A percentile compares a stretch with the other conserved stretches of the same genome.
Evolutionary conservation across 768 basidiomycete species (phyloP).

Genomic region (Mycena sanguinolenta): DNA sequence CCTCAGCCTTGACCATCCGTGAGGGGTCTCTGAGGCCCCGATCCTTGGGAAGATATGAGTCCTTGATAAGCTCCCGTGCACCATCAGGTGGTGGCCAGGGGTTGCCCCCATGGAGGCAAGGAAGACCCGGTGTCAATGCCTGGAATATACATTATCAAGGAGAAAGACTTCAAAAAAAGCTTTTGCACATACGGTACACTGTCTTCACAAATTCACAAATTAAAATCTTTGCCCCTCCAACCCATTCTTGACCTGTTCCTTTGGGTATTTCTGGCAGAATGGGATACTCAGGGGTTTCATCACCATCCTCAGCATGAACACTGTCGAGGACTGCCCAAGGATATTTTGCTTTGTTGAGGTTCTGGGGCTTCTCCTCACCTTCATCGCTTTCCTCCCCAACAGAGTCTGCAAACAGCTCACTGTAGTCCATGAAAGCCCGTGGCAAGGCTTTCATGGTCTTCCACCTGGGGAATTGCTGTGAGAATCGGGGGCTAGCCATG

Average conservation of each 20-base stretch:
- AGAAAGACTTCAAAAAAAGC: not conserved
- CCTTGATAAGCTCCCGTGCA: not conserved
- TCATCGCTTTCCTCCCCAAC: not conserved
- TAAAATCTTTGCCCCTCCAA: not conserved
- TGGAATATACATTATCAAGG: not conserved
- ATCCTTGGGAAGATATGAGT: not conserved
- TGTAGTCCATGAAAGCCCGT: not conserved
- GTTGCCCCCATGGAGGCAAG: not conserved
- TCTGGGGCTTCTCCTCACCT: not conserved
- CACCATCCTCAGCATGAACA: not conserved
- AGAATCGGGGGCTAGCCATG: not conserved
- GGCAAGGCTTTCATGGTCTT: not conserved
- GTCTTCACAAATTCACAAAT: conserved; percentile 1
- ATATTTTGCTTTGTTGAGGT: not conserved
- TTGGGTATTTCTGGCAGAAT: not conserved
- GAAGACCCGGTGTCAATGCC: not conserved
- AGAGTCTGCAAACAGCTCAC: not conserved
- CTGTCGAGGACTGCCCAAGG: not conserved
- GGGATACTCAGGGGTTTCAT: not conserved
- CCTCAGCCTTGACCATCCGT: not conserved
- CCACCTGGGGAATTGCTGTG: conserved; percentile 6
- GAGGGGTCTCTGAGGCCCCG: not conserved
- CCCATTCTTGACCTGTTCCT: not conserved
- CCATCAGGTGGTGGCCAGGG: conserved; percentile 6
- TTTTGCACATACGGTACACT: not conserved